These are phyloP conservation scores for Albizia julibrissin DNA, from an alignment of 306 rosid species.

Conservation along the genomic window DNA sequence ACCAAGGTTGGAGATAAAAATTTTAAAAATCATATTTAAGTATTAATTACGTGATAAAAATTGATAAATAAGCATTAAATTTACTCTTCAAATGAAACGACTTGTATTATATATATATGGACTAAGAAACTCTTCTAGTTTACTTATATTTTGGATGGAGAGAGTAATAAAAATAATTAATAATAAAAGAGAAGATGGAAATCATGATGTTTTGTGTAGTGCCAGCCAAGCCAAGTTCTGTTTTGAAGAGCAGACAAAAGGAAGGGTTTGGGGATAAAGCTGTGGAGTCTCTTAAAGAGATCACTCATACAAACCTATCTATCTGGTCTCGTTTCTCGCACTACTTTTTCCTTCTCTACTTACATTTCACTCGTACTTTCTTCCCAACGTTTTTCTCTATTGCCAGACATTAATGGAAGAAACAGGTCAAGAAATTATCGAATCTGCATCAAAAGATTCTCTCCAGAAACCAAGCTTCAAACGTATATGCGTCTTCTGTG, in stretches of 20 bases:
- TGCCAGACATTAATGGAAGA: slow-evolving; percentile 14
- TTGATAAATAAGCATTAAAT: too few species aligned
- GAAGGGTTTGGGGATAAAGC: slow-evolving; percentile 34
- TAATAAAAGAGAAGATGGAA: too few species aligned
- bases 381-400: background rate
- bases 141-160: too few species aligned
- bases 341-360: background rate
- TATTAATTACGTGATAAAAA: too few species aligned
- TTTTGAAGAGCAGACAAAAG: slow-evolving; percentile 41
- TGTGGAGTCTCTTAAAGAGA: slow-evolving; percentile 20
- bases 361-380: slow-evolving; percentile 1
- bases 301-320: slow-evolving; percentile 20
- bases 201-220: slow-evolving; percentile 11
- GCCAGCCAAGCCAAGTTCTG: slow-evolving; percentile 28
- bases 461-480: slow-evolving; percentile 41
- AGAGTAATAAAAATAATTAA: too few species aligned
- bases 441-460: slow-evolving; percentile 20
- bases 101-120: too few species aligned
- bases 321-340: background rate
- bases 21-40: too few species aligned
- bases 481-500: slow-evolving; percentile 62
- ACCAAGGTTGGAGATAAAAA: too few species aligned
- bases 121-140: too few species aligned
- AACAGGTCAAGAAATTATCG: slow-evolving; percentile 18
- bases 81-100: too few species aligned